These are phyloP conservation scores for Fusarium verrucosum DNA, from an alignment of 2,329 filamentous ascomycete species.

Conservation along the genomic window DNA sequence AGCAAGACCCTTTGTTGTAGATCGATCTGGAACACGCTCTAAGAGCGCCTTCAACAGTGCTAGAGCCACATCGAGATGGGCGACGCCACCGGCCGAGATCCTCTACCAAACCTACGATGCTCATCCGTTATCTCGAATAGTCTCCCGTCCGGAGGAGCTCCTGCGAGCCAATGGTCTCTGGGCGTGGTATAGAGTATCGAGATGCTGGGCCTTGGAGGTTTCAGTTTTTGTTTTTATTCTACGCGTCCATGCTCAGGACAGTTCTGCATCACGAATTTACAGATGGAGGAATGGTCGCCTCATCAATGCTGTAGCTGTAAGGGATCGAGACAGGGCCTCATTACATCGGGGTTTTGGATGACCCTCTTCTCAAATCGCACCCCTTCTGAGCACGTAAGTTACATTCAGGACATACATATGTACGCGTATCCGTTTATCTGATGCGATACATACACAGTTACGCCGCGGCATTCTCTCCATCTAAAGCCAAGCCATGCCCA, in stretches of 20 bases:
- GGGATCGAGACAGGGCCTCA: conserved; percentile 14
- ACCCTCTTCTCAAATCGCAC: neutral
- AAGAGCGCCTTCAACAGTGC: conserved; percentile 24
- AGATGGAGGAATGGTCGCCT: conserved; percentile 7
- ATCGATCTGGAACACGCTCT: conserved; percentile 30
- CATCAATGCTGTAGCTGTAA: conserved; percentile 14
- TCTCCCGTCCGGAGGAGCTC: conserved; percentile 1
- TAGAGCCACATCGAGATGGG: conserved; percentile 37
- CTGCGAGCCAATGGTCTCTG: neutral
- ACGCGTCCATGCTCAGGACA: neutral
- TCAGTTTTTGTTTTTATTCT: neutral
- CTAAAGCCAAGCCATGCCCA: neutral
- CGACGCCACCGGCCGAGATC: conserved; percentile 37
- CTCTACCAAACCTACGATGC: conserved; percentile 37
- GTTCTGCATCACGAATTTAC: neutral
- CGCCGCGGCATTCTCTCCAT: conserved; percentile 24
- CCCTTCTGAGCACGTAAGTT: neutral
- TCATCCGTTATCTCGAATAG: conserved; percentile 10
- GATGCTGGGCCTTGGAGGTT: neutral
- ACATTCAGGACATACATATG: neutral
- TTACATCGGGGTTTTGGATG: neutral
- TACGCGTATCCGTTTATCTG: neutral
- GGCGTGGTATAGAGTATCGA: conserved; percentile 15
- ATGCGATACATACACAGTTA: neutral
- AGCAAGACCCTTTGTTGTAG: conserved; percentile 11